These are phyloP conservation scores for Coniella vitis DNA, from an alignment of 2,329 filamentous ascomycete genomes.

Conservation along the genomic window DNA sequence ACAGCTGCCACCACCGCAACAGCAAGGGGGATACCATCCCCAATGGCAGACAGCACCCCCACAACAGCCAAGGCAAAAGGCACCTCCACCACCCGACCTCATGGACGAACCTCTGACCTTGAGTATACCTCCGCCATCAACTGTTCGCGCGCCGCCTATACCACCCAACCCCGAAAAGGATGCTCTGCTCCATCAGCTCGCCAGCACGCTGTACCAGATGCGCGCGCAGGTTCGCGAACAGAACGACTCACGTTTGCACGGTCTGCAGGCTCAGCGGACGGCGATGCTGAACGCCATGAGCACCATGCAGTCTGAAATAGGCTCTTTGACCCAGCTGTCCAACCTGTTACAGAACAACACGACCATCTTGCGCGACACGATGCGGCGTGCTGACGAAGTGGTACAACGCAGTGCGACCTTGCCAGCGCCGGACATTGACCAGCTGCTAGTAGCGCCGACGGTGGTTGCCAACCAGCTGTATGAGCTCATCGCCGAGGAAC, in stretches of 20 bases:
- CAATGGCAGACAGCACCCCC: constrained; percentile 16
- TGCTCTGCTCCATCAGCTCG: constrained; percentile 71
- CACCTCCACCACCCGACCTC: constrained; percentile 43
- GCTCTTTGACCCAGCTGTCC: constrained; percentile 63
- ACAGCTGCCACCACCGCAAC: constrained; percentile 14
- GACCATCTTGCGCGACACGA: constrained; percentile 66
- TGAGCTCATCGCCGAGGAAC: constrained; percentile 79
- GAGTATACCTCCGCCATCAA: constrained; percentile 38
- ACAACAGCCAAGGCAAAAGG: constrained; percentile 28
- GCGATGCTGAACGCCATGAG: constrained; percentile 67
- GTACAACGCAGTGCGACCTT: constrained; percentile 66
- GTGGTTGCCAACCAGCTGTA: constrained; percentile 93
- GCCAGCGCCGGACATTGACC: constrained; percentile 72
- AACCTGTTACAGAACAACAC: constrained; percentile 70
- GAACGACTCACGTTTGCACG: constrained; percentile 66
- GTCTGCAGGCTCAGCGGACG: constrained; percentile 69
- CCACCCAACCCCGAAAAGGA: constrained; percentile 96
- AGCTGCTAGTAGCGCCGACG: constrained; percentile 86
- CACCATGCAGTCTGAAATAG: constrained; percentile 66
- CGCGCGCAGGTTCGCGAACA: constrained; percentile 64
- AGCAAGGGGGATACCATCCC: constrained; percentile 10
- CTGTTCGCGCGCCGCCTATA: constrained; percentile 69
- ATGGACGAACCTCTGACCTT: constrained; percentile 52
- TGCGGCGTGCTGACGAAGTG: constrained; percentile 71
- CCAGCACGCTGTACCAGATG: constrained; percentile 59